phyloP scores from a whole-genome alignment of 2,329 filamentous ascomycete species.

The Phialocephala subalpina region DNA sequence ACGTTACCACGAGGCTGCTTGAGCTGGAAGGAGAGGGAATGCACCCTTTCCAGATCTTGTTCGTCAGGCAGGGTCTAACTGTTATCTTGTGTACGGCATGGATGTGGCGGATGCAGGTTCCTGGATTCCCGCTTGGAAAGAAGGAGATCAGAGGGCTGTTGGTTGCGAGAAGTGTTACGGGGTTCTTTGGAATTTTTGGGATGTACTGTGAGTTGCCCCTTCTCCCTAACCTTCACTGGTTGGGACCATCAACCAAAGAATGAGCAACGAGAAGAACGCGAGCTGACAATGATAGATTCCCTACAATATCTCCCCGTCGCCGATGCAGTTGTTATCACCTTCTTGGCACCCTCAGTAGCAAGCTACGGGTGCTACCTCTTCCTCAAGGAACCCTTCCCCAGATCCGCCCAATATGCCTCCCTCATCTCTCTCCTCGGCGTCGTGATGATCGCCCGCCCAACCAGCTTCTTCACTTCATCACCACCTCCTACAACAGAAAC shows the following conservation, averaged over 20 bases:
- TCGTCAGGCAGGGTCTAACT: conserved; percentile 81
- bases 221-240: not conserved
- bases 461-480: conserved; percentile 38
- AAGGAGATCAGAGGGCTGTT: conserved; percentile 73
- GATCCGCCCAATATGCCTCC: conserved; percentile 78
- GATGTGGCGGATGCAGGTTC: conserved; percentile 75
- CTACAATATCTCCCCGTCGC: conserved; percentile 83
- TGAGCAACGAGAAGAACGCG: not conserved
- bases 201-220: conserved; percentile 46
- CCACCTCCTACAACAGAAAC: conserved; percentile 3
- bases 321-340: conserved; percentile 90
- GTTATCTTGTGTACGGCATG: conserved; percentile 71
- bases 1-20: conserved; percentile 78
- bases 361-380: conserved; percentile 83
- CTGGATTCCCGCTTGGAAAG: conserved; percentile 74
- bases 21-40: conserved; percentile 76
- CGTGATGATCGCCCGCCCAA: conserved; percentile 78
- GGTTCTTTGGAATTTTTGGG: conserved; percentile 82
- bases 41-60: conserved; percentile 86
- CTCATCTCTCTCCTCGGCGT: conserved; percentile 81
- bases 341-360: conserved; percentile 80
- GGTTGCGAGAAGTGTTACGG: conserved; percentile 71
- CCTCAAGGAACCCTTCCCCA: conserved; percentile 78
- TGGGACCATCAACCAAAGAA: not conserved
- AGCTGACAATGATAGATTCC: conserved; percentile 53